These are phyloP conservation scores for Termitomyces sp. DNA, from an alignment of 768 basidiomycete species.

Conservation along the genomic window DNA sequence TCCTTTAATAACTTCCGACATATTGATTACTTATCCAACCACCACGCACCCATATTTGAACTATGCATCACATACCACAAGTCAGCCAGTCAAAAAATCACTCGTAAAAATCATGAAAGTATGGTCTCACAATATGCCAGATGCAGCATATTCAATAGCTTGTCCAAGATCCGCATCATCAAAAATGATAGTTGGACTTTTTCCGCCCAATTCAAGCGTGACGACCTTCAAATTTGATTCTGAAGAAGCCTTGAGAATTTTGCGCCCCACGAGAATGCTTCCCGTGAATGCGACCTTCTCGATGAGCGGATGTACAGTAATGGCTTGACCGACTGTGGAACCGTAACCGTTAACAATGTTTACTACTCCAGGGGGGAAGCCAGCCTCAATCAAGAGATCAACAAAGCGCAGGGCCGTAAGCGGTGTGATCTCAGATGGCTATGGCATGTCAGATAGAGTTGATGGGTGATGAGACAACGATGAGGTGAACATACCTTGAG, in stretches of 20 bases:
- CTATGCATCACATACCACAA: slow-evolving; percentile 1
- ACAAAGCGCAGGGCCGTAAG: slow-evolving; percentile 46
- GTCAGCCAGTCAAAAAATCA: background rate
- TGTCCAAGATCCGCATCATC: slow-evolving; percentile 49
- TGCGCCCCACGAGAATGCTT: slow-evolving; percentile 67
- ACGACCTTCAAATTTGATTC: slow-evolving; percentile 81
- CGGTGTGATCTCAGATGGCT: slow-evolving; percentile 66
- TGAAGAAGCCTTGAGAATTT: slow-evolving; percentile 74
- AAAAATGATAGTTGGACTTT: slow-evolving; percentile 67
- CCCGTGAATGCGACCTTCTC: slow-evolving; percentile 85
- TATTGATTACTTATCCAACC: background rate
- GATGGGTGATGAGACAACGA: too few relatives aligned
- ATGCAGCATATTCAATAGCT: slow-evolving; percentile 23
- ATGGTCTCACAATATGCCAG: slow-evolving; percentile 63
- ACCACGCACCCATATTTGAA: slow-evolving; percentile 30
- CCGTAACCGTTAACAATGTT: slow-evolving; percentile 62
- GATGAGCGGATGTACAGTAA: slow-evolving; percentile 49
- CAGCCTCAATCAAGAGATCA: slow-evolving; percentile 54
- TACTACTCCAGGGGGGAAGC: slow-evolving; percentile 66
- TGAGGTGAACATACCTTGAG: background rate
- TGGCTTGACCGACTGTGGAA: slow-evolving; percentile 52
- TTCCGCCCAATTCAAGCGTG: slow-evolving; percentile 78
- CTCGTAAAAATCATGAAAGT: background rate
- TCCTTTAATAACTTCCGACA: background rate
- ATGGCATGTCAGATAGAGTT: background rate